phyloP scores from a whole-genome alignment of 495 filamentous ascomycete species.

The Saxispiralis lemnorum region DNA sequence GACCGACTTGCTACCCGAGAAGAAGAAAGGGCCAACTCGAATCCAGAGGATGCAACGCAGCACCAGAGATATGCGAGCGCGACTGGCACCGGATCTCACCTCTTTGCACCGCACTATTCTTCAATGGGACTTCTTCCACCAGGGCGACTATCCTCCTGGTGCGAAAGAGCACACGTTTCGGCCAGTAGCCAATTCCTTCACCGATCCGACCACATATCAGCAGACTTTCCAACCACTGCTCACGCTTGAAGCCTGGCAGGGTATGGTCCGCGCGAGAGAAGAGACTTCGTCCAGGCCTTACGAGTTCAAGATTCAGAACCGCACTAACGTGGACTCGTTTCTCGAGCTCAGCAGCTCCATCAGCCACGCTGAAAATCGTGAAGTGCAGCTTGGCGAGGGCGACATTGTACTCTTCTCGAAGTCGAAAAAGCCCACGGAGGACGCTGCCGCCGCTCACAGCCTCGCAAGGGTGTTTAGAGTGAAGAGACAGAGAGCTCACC shows the following conservation, averaged over 20 bases:
- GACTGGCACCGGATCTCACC: conserved; percentile 76
- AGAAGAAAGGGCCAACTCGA: conserved; percentile 48
- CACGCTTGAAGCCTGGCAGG: conserved; percentile 87
- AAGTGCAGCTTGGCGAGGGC: conserved; percentile 58
- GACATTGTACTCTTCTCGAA: conserved; percentile 77
- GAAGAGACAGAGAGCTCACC: conserved; percentile 54
- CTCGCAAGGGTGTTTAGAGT: conserved; percentile 68
- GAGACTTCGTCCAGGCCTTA: conserved; percentile 62
- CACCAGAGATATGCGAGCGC: conserved; percentile 81
- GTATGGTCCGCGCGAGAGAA: conserved; percentile 75
- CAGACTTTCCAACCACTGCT: conserved; percentile 78
- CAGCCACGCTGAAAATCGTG: conserved; percentile 47
- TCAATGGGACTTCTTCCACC: conserved; percentile 82
- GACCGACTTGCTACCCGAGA: conserved; percentile 6
- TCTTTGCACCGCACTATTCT: conserved; percentile 70
- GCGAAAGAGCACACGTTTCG: conserved; percentile 49
- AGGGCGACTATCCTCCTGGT: conserved; percentile 63
- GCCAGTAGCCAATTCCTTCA: conserved; percentile 57
- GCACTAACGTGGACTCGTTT: conserved; percentile 79
- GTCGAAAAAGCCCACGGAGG: conserved; percentile 43
- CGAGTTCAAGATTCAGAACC: conserved; percentile 67
- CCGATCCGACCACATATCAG: conserved; percentile 61
- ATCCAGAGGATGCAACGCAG: conserved; percentile 60
- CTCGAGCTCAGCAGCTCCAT: conserved; percentile 77
- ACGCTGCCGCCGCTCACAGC: conserved; percentile 52